Evolutionary conservation across 306 rosid species (phyloP).

Genomic region (Erythrophleum fordii): DNA sequence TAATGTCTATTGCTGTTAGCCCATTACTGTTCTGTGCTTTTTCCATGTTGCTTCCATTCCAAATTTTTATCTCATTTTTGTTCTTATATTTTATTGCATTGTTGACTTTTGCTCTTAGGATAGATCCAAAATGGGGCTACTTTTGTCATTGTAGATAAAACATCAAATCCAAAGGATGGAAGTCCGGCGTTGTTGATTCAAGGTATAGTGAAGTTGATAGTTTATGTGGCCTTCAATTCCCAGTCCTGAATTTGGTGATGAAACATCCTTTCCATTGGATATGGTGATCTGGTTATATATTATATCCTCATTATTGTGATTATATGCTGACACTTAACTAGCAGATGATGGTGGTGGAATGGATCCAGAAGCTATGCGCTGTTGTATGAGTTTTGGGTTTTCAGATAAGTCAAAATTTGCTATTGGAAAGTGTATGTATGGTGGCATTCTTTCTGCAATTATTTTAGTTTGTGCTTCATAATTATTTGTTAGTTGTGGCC

Average conservation of each 20-base stretch:
- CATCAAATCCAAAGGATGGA: conserved; percentile 78
- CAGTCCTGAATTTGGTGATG: conserved; percentile 6
- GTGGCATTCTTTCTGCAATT: conserved; percentile 35
- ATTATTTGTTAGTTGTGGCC: conserved; percentile 51
- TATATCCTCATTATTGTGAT: conserved; percentile 24
- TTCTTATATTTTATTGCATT: conserved; percentile 47
- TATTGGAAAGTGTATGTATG: conserved; percentile 84
- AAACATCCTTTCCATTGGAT: conserved; percentile 13
- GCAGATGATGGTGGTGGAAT: conserved; percentile 94
- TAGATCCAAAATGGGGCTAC: conserved; percentile 97
- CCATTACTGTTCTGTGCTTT: background rate
- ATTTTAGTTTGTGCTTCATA: conserved; percentile 25
- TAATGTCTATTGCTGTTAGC: background rate
- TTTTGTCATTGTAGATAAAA: conserved; percentile 85
- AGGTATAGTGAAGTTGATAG: conserved; percentile 57
- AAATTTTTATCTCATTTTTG: conserved; percentile 35
- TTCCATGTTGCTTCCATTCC: conserved; percentile 24
- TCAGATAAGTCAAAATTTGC: conserved; percentile 76
- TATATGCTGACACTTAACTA: conserved; percentile 35
- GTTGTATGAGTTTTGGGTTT: conserved; percentile 96
- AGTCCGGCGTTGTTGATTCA: conserved; percentile 83
- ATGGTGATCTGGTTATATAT: background rate
- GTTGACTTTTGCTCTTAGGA: conserved; percentile 56
- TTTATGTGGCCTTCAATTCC: conserved; percentile 32
- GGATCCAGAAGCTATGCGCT: conserved; percentile 85